Evolutionary conservation across 345 rosid genomes (phyloP).

Genomic region (Combretum micranthum): DNA sequence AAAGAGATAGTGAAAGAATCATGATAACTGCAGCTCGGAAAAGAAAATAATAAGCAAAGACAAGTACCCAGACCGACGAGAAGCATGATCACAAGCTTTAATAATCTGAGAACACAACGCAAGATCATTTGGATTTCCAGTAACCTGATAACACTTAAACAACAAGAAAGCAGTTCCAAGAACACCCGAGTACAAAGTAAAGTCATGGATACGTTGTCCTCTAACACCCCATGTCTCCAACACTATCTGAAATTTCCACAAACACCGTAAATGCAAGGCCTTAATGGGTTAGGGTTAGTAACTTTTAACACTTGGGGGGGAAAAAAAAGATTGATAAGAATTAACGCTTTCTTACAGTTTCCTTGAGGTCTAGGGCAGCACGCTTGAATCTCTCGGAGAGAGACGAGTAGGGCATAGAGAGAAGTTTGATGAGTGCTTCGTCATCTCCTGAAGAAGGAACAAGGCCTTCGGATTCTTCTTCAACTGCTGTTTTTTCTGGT

Average conservation of each 20-base stretch:
- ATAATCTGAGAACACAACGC: conserved; percentile 43
- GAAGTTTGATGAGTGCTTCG: conserved; percentile 52
- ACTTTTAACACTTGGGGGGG: background rate
- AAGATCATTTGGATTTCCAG: conserved; percentile 42
- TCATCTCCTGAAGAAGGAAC: conserved; percentile 5
- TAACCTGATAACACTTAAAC: conserved; percentile 43
- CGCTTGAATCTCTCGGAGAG: conserved; percentile 50
- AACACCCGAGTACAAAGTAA: conserved; percentile 43
- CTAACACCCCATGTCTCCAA: conserved; percentile 44
- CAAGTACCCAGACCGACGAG: conserved; percentile 40
- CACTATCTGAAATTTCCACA: conserved; percentile 34
- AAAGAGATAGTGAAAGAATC: too few species aligned
- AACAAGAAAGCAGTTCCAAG: conserved; percentile 59
- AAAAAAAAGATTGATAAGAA: background rate
- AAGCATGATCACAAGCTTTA: conserved; percentile 56
- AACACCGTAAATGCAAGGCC: background rate
- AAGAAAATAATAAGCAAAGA: background rate
- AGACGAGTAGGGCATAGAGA: conserved; percentile 51
- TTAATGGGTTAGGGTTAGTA: background rate
- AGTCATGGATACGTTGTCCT: conserved; percentile 43
- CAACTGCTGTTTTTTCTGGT: conserved; percentile 17
- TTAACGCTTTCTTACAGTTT: conserved; percentile 29
- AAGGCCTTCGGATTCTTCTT: conserved; percentile 1
- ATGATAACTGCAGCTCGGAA: background rate
- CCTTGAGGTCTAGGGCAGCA: conserved; percentile 68